These are phyloP conservation scores for Chrysosporium queenslandicum DNA, from an alignment of 2,329 filamentous ascomycete genomes.

Conservation along the genomic window DNA sequence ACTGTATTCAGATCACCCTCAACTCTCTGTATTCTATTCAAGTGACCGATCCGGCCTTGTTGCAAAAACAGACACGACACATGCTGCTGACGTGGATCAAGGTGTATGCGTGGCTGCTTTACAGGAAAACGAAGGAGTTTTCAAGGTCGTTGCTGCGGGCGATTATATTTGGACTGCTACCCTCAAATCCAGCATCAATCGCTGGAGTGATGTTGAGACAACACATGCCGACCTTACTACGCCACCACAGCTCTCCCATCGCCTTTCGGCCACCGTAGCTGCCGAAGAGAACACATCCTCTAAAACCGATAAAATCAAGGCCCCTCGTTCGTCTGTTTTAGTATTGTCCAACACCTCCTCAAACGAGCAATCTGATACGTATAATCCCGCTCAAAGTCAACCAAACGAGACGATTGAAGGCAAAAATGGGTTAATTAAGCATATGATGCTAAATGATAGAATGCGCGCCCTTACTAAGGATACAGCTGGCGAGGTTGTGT, in stretches of 20 bases:
- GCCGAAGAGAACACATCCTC: slow-evolving; percentile 23
- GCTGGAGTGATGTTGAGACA: slow-evolving; percentile 81
- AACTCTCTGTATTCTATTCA: slow-evolving; percentile 85
- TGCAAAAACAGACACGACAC: slow-evolving; percentile 88
- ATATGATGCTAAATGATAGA: slow-evolving; percentile 81
- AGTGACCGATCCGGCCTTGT: slow-evolving; percentile 84
- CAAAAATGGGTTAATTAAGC: slow-evolving; percentile 89
- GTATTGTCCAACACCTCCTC: slow-evolving; percentile 73
- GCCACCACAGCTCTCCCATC: slow-evolving; percentile 41
- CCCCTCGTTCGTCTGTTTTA: slow-evolving; percentile 67
- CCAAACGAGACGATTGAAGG: slow-evolving; percentile 82
- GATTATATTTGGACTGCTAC: slow-evolving; percentile 86
- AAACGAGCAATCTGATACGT: slow-evolving; percentile 47
- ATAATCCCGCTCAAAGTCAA: slow-evolving; percentile 56
- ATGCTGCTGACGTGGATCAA: slow-evolving; percentile 67
- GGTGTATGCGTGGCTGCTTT: slow-evolving; percentile 83
- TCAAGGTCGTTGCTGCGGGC: slow-evolving; percentile 52
- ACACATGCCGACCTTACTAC: slow-evolving; percentile 52
- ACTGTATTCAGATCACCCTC: slow-evolving; percentile 76
- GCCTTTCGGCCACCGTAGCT: slow-evolving; percentile 39
- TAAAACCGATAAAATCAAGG: slow-evolving; percentile 41
- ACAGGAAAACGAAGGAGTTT: slow-evolving; percentile 69
- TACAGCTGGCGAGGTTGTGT: slow-evolving; percentile 83
- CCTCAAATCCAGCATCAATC: slow-evolving; percentile 80
- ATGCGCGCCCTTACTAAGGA: slow-evolving; percentile 83